Evolutionary conservation across 2,329 filamentous ascomycete species (phyloP).

Genomic region (Arthroderma uncinatum): DNA sequence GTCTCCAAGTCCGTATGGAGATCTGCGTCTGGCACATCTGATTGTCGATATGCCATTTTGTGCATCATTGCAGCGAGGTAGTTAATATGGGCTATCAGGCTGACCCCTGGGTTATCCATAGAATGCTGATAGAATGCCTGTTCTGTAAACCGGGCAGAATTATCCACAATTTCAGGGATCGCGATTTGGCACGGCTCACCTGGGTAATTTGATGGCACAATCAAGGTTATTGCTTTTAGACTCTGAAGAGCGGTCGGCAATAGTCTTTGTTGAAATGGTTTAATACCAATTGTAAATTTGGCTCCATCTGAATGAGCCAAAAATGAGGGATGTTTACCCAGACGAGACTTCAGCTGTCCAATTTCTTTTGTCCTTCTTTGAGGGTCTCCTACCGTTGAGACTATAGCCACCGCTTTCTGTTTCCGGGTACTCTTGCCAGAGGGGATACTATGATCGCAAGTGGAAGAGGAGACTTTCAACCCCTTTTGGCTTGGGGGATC

Average conservation of each 20-base stretch:
- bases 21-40: slow-evolving; percentile 12
- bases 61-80: slow-evolving; percentile 63
- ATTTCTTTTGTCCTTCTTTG: slow-evolving; percentile 11
- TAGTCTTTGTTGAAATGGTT: slow-evolving; percentile 49
- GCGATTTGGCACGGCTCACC: slow-evolving; percentile 56
- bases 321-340: slow-evolving; percentile 57
- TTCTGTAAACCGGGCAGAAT: slow-evolving; percentile 53
- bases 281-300: slow-evolving; percentile 58
- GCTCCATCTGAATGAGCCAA: slow-evolving; percentile 58
- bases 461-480: background rate
- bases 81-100: slow-evolving; percentile 63
- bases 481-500: background rate
- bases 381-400: slow-evolving; percentile 41
- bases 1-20: background rate
- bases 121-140: slow-evolving; percentile 52
- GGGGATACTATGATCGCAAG: background rate
- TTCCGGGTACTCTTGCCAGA: slow-evolving; percentile 24
- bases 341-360: slow-evolving; percentile 38
- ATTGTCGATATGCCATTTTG: slow-evolving; percentile 48
- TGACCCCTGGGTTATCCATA: slow-evolving; percentile 47
- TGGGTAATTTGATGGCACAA: slow-evolving; percentile 61
- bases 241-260: slow-evolving; percentile 51
- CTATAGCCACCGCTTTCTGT: slow-evolving; percentile 29
- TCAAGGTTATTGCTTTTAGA: slow-evolving; percentile 54
- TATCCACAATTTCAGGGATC: slow-evolving; percentile 51